phyloP scores from a whole-genome alignment of 148 eudicot species.

The Chenopodium album region DNA sequence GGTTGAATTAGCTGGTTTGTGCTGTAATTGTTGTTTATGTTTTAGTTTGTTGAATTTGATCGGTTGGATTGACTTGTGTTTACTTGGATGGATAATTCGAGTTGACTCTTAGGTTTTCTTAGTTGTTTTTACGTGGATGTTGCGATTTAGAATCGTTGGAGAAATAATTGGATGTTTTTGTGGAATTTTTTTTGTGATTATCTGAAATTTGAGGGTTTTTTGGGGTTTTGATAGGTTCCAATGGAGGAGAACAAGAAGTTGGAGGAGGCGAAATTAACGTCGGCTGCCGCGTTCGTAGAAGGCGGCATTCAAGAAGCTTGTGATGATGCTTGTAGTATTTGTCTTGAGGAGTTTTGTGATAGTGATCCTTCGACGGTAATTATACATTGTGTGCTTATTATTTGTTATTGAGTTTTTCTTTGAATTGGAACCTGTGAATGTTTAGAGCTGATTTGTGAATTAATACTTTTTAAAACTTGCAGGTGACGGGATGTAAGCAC shows the following conservation, averaged over 20 bases:
- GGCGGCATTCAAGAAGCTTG: conserved; percentile 86
- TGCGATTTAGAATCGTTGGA: neutral
- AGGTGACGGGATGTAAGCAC: conserved; percentile 93
- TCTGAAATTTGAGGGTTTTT: neutral
- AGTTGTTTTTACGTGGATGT: neutral
- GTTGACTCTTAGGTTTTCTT: conserved; percentile 6
- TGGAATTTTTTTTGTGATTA: neutral
- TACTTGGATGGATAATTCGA: conserved; percentile 17
- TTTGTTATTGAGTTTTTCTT: neutral
- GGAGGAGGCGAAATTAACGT: conserved; percentile 61
- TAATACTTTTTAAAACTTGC: conserved; percentile 22
- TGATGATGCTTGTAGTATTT: conserved; percentile 81
- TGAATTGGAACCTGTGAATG: neutral
- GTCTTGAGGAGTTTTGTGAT: conserved; percentile 74
- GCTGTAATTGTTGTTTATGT: neutral
- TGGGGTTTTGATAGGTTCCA: conserved; percentile 21
- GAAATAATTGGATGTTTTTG: neutral
- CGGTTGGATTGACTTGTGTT: conserved; percentile 23
- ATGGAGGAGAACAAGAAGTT: conserved; percentile 50
- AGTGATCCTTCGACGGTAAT: conserved; percentile 75
- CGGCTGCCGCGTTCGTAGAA: conserved; percentile 87
- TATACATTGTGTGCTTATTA: conserved; percentile 11
- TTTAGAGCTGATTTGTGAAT: conserved; percentile 6
- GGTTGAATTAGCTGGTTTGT: neutral
- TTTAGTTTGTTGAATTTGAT: conserved; percentile 4